phyloP scores from a whole-genome alignment of 1,139 yeast species.

The Yamadazyma sp. region DNA sequence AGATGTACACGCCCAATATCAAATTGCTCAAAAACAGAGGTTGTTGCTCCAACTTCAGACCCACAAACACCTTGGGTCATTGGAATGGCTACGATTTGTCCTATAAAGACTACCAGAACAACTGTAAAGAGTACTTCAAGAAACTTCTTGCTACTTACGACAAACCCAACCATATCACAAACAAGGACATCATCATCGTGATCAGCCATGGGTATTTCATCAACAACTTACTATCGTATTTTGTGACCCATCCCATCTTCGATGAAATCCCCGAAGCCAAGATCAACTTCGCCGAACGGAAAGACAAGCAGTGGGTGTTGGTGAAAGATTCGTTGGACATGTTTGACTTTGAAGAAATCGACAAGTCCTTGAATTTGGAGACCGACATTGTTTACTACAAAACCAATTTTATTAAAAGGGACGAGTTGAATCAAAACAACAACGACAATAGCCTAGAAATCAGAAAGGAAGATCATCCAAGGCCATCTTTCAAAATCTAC shows the following conservation, averaged over 20 bases:
- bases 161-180: conserved; percentile 34
- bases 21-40: conserved; percentile 36
- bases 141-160: conserved; percentile 48
- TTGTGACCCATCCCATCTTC: conserved; percentile 47
- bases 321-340: conserved; percentile 36
- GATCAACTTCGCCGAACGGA: conserved; percentile 33
- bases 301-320: conserved; percentile 31
- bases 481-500: conserved; percentile 19
- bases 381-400: conserved; percentile 48
- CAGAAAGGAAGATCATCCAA: conserved; percentile 16
- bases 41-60: conserved; percentile 44
- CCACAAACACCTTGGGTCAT: conserved; percentile 48
- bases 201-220: conserved; percentile 47
- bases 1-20: conserved; percentile 49
- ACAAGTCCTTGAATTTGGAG: conserved; percentile 38
- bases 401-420: conserved; percentile 44
- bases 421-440: conserved; percentile 24
- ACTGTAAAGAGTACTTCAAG: conserved; percentile 43
- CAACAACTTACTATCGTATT: conserved; percentile 40
- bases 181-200: conserved; percentile 39
- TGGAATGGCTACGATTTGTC: conserved; percentile 46
- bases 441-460: conserved; percentile 6
- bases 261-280: conserved; percentile 47
- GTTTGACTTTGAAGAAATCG: conserved; percentile 25
- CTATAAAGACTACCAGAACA: conserved; percentile 42